Conservation (phyloP, 805 yeast genomes). For the Ogataea salicorniae region DNA sequence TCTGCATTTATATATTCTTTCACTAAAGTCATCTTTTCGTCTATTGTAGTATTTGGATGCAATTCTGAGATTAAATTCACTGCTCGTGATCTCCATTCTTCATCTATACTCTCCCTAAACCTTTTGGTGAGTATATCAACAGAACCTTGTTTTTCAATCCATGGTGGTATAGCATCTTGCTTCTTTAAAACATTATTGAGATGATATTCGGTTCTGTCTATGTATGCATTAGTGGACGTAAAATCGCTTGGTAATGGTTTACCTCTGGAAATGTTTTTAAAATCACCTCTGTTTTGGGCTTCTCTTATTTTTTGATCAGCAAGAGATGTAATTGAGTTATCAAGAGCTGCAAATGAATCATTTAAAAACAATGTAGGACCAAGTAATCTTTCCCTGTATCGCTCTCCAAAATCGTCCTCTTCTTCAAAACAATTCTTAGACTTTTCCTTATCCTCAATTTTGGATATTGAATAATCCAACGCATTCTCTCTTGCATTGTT, state of each 20-base stretch:
- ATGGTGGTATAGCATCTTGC: conserved; percentile 82
- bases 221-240: conserved; percentile 45
- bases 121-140: conserved; percentile 42
- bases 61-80: conserved; percentile 26
- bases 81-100: conserved; percentile 34
- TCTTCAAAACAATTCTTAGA: conserved; percentile 18
- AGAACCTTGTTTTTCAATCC: conserved; percentile 76
- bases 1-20: conserved; percentile 19
- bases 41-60: conserved; percentile 16
- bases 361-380: conserved; percentile 50
- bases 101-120: conserved; percentile 42
- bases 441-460: conserved; percentile 27
- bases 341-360: conserved; percentile 37
- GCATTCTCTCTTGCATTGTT: conserved; percentile 59
- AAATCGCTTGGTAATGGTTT: conserved; percentile 41
- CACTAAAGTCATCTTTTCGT: conserved; percentile 14
- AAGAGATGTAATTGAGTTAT: conserved; percentile 53
- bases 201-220: conserved; percentile 70
- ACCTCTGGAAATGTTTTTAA: conserved; percentile 60
- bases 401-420: conserved; percentile 50
- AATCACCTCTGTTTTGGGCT: conserved; percentile 66
- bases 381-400: conserved; percentile 58
- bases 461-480: conserved; percentile 56
- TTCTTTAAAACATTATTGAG: conserved; percentile 68
- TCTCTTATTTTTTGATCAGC: conserved; percentile 78